These are phyloP conservation scores for Aspergillus carbonarius DNA, from an alignment of 2,329 filamentous ascomycete species.

Conservation along the genomic window DNA sequence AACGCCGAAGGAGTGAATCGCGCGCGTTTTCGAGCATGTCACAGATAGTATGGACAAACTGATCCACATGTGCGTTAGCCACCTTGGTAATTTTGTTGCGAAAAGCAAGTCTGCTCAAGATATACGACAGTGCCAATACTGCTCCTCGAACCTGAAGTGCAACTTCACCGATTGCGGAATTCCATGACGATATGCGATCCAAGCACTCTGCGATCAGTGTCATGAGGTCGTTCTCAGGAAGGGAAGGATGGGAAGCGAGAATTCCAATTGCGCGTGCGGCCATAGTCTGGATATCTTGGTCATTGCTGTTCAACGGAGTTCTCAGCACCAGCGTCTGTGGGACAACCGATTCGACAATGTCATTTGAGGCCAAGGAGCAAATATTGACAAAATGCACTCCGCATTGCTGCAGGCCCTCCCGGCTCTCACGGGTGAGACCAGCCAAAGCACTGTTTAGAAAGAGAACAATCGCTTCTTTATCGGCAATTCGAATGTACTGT, in stretches of 20 bases:
- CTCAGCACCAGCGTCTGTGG: constrained; percentile 55
- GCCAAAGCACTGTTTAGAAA: constrained; percentile 49
- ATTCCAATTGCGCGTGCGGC: constrained; percentile 74
- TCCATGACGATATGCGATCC: constrained; percentile 52
- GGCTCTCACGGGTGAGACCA: constrained; percentile 41
- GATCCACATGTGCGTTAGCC: constrained; percentile 39
- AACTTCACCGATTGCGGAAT: constrained; percentile 59
- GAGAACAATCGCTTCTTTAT: constrained; percentile 39
- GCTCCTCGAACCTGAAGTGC: constrained; percentile 61
- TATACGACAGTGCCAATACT: constrained; percentile 58
- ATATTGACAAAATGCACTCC: constrained; percentile 55
- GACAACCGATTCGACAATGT: constrained; percentile 52
- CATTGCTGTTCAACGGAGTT: constrained; percentile 67
- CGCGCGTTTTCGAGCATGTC: constrained; percentile 55
- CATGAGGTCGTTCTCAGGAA: constrained; percentile 42
- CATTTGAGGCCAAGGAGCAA: constrained; percentile 55
- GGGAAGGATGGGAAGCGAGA: constrained; percentile 63
- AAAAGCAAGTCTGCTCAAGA: constrained; percentile 57
- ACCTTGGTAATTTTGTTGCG: constrained; percentile 40
- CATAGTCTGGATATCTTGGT: constrained; percentile 63
- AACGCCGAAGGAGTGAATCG: constrained; percentile 58
- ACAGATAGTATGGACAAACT: constrained; percentile 47
- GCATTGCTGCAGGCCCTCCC: constrained; percentile 45
- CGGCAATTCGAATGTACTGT: constrained; percentile 32
- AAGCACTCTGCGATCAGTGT: constrained; percentile 50